Evolutionary conservation across 2,329 filamentous ascomycete genomes (phyloP), one percentile per base, ranked within the genome.

Genomic region (Colletotrichum melonis): DNA sequence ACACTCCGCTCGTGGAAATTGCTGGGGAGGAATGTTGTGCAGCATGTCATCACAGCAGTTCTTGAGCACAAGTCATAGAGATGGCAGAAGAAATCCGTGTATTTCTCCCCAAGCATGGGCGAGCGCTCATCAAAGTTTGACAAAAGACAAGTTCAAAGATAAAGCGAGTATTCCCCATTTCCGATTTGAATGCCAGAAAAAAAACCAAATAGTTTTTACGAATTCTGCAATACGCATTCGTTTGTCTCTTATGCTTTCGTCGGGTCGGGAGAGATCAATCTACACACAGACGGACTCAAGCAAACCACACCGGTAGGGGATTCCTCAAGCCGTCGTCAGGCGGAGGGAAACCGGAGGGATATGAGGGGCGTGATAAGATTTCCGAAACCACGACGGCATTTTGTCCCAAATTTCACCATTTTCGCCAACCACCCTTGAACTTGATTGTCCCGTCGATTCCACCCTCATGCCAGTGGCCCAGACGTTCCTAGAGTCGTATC

Each of bases 401-500:
- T 38, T 49, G 70, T 63, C 67, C 71, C 67, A 71, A 70, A 73
- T 71, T 62, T 71, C 71, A 70, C 71, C 71, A 65, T 32, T 60
- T 73, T 73, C 55, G 71, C 71, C 71, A 71, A 49, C 67, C 67
- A 67, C 56, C 54, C 71, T 65, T 69, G 30, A 69, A 64, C 66
- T 56, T 66, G 60, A 66, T 64, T 72, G 69, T 72, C 66, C 63
- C 65, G 65, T 73, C 73, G 70, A 74, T 75, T 73, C 65, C 72
- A 71, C 73, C 59, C 74, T 72, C 69, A 70, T 75, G 74, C 55
- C 74, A 32, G 63, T 65, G 70, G 35, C 66, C 63, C 57, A 75
- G 67, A 76, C 74, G 65, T 76, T 74, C 74, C 74, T 67, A 52
- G 73, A 75, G 75, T 72, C 68, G 74, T 75, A 70, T 75, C 68